Evolutionary conservation across 495 filamentous ascomycete species (phyloP).

Genomic region (Tuber brumale): DNA sequence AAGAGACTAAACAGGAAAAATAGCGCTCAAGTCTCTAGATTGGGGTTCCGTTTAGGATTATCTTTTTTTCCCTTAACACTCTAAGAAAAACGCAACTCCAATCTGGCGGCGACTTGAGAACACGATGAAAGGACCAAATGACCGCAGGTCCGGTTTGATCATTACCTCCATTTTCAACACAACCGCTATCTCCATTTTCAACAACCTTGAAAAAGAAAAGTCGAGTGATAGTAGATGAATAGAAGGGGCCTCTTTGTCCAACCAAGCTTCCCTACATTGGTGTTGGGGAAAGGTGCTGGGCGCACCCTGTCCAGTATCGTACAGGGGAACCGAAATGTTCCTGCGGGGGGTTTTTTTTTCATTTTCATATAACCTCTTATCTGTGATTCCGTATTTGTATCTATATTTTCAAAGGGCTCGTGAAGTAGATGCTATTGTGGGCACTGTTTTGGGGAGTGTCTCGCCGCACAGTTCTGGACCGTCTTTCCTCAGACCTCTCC

Average conservation of each 20-base stretch:
- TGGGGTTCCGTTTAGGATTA: background rate
- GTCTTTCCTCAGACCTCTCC: background rate
- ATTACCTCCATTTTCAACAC: no score
- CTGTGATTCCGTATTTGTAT: background rate
- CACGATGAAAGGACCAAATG: background rate
- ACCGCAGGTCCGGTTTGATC: background rate
- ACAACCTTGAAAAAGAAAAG: no score
- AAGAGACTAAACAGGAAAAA: background rate
- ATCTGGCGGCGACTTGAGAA: background rate
- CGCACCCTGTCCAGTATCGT: no score
- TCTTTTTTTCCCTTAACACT: background rate
- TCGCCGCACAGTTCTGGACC: background rate
- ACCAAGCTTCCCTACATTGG: background rate
- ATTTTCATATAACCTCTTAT: no score
- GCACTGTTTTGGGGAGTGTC: background rate
- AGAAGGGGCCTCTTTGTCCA: no score
- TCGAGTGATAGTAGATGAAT: no score
- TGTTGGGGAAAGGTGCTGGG: background rate
- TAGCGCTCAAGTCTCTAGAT: background rate
- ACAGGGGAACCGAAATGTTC: no score
- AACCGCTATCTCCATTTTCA: no score
- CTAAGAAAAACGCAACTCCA: background rate
- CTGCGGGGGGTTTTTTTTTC: no score
- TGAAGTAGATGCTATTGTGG: background rate
- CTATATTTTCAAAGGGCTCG: background rate